Conservation (phyloP, 2,329 filamentous ascomycete genomes). For the Penicillium sp. region DNA sequence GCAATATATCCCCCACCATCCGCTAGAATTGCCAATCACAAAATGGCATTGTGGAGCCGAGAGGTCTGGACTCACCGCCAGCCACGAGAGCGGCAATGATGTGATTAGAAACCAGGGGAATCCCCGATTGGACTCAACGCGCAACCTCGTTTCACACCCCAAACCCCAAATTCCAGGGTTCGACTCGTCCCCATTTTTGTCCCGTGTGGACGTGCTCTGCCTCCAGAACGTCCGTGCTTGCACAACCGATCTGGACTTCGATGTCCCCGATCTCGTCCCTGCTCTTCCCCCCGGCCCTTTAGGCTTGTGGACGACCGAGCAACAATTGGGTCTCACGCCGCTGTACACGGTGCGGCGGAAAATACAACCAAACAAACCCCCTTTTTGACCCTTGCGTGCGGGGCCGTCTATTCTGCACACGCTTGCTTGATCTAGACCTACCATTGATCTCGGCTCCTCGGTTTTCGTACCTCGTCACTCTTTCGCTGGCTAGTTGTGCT, state of each 20-base stretch:
- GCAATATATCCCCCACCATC: too few relatives aligned
- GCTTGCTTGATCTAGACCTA: slow-evolving; percentile 4
- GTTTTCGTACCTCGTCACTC: not conserved
- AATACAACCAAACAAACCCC: not conserved
- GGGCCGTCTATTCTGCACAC: not conserved
- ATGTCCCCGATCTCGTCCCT: slow-evolving; percentile 18
- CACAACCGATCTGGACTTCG: slow-evolving; percentile 13
- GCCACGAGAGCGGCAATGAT: slow-evolving; percentile 8
- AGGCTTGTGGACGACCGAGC: slow-evolving; percentile 10
- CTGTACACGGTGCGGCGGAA: slow-evolving; percentile 5
- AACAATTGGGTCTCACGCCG: slow-evolving; percentile 8
- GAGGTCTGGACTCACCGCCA: slow-evolving; percentile 14
- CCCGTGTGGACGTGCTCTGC: slow-evolving; percentile 4
- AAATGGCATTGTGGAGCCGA: slow-evolving; percentile 10
- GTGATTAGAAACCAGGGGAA: slow-evolving; percentile 7
- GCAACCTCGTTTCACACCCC: too few relatives aligned
- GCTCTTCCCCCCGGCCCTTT: slow-evolving; percentile 10
- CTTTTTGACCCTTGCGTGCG: not conserved
- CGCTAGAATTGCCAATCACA: too few relatives aligned
- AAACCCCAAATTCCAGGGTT: not conserved
- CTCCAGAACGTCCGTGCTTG: slow-evolving; percentile 16
- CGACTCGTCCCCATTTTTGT: slow-evolving; percentile 1
- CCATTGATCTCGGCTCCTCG: slow-evolving; percentile 4
- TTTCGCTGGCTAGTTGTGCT: not conserved
- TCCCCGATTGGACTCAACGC: slow-evolving; percentile 4